These are phyloP conservation scores for Alternaria sp. DNA, from an alignment of 2,329 filamentous ascomycete genomes.

Conservation along the genomic window DNA sequence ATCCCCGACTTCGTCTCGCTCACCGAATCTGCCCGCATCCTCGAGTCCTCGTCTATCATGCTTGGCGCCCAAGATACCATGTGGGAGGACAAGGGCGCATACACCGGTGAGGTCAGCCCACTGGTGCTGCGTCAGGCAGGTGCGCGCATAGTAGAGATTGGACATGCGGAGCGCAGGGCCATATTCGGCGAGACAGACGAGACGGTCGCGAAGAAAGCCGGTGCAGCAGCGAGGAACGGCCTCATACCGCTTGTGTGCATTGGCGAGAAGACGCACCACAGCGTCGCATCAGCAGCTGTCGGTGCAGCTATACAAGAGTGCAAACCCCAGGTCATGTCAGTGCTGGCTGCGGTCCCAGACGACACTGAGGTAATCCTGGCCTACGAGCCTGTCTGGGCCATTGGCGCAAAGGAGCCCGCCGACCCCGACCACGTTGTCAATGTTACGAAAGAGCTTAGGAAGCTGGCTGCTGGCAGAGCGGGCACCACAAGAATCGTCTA, in stretches of 20 bases:
- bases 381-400: constrained; percentile 90
- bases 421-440: constrained; percentile 73
- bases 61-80: constrained; percentile 80
- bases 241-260: constrained; percentile 82
- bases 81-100: constrained; percentile 73
- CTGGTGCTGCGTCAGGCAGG: constrained; percentile 70
- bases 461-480: constrained; percentile 58
- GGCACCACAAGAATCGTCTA: constrained; percentile 75
- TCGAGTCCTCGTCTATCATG: constrained; percentile 61
- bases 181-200: constrained; percentile 78
- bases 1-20: constrained; percentile 79
- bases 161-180: constrained; percentile 77
- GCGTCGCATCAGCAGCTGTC: constrained; percentile 56
- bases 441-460: constrained; percentile 70
- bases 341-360: constrained; percentile 65
- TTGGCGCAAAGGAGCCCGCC: constrained; percentile 76
- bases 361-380: constrained; percentile 76
- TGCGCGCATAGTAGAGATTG: constrained; percentile 75
- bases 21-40: constrained; percentile 56
- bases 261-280: constrained; percentile 67
- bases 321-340: constrained; percentile 66
- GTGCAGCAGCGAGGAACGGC: constrained; percentile 69
- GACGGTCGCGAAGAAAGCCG: constrained; percentile 70
- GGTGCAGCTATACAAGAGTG: constrained; percentile 70
- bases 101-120: constrained; percentile 79